A percentile compares a stretch with the other conserved stretches of the same genome.
These are phyloP conservation scores for Tuber magnatum DNA, from an alignment of 495 filamentous ascomycete species.

Conservation along the genomic window DNA sequence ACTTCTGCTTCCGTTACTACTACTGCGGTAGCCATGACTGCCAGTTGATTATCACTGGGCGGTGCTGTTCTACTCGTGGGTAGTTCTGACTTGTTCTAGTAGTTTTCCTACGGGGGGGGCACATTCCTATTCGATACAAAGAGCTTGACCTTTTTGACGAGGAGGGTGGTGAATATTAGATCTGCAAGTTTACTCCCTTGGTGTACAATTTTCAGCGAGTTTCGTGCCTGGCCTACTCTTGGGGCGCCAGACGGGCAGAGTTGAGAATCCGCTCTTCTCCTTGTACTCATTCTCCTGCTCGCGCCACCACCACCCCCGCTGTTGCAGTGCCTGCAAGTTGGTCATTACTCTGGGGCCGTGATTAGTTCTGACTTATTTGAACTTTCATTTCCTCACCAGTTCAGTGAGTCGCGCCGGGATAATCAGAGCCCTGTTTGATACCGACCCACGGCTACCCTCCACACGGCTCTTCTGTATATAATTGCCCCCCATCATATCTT, in stretches of 20 bases:
- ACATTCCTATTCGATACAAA: no score
- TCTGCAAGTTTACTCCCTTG: background rate
- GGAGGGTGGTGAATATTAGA: background rate
- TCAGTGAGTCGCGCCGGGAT: background rate
- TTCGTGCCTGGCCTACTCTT: background rate
- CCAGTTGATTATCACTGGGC: no score
- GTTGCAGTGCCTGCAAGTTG: background rate
- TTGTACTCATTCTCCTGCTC: background rate
- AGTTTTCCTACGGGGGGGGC: no score
- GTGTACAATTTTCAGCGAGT: no score
- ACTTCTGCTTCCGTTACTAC: no score
- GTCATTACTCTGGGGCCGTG: background rate
- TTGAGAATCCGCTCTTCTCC: background rate
- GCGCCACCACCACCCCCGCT: no score
- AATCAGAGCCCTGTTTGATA: background rate
- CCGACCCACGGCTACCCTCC: background rate
- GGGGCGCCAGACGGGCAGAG: background rate
- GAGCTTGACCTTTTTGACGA: background rate
- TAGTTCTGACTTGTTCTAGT: no score
- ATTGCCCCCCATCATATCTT: background rate
- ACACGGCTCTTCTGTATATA: background rate
- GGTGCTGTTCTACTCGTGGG: no score
- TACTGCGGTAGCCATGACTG: background rate
- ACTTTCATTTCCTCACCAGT: background rate
- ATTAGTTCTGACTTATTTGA: no score